These are phyloP conservation scores for Trametes versicolor DNA, from an alignment of 1,284 basidiomycete species.

Conservation along the genomic window DNA sequence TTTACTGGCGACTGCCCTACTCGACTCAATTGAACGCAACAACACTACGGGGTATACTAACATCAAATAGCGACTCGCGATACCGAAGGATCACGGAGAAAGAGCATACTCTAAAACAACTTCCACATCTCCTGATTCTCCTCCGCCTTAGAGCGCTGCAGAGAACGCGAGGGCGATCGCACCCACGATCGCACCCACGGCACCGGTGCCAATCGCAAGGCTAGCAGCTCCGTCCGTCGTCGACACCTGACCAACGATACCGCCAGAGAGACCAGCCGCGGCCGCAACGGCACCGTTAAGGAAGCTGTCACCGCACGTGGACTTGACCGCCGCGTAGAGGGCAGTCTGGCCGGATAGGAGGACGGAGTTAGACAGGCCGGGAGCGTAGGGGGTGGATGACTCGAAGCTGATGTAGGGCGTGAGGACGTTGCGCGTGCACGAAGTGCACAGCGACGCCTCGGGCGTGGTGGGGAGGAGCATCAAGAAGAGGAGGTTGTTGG, in stretches of 20 bases:
- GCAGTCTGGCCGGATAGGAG: slow-evolving; percentile 72
- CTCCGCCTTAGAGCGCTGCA: slow-evolving; percentile 27
- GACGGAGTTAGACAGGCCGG: slow-evolving; percentile 71
- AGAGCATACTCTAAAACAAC: slow-evolving; percentile 31
- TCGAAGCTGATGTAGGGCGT: slow-evolving; percentile 82
- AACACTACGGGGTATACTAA: slow-evolving; percentile 35
- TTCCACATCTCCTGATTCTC: slow-evolving; percentile 7
- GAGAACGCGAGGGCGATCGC: slow-evolving; percentile 35
- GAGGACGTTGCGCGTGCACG: slow-evolving; percentile 83
- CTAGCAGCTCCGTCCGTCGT: slow-evolving; percentile 40
- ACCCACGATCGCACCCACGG: slow-evolving; percentile 36
- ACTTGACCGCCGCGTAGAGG: slow-evolving; percentile 70
- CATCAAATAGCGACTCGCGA: slow-evolving; percentile 29
- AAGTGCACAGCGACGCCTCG: slow-evolving; percentile 71
- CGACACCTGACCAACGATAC: slow-evolving; percentile 44
- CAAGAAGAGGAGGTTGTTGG: slow-evolving; percentile 81
- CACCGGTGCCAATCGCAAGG: slow-evolving; percentile 35
- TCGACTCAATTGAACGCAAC: slow-evolving; percentile 24
- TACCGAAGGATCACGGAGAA: slow-evolving; percentile 20
- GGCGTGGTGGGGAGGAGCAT: slow-evolving; percentile 68
- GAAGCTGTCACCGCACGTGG: slow-evolving; percentile 71
- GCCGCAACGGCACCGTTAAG: slow-evolving; percentile 70
- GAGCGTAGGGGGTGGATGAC: slow-evolving; percentile 73
- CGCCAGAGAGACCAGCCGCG: slow-evolving; percentile 65
- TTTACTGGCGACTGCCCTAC: not conserved